Evolutionary conservation across 306 rosid species (phyloP), one percentile per base, ranked within the genome.

Genomic region (Acmispon strigosus): DNA sequence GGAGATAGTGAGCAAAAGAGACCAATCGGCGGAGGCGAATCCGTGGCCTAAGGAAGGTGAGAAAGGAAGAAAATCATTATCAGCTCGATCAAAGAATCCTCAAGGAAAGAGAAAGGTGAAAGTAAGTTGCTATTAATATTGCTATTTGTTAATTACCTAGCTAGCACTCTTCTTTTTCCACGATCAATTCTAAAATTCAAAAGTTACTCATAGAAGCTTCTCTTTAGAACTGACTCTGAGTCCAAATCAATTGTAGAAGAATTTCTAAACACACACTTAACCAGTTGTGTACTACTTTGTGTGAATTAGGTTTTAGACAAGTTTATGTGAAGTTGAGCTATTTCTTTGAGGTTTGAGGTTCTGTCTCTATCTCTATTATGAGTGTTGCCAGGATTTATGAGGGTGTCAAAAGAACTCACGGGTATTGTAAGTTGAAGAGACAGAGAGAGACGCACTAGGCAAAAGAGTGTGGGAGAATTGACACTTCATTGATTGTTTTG

Each of bases 31-130:
- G 45, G 75, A 16, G 74, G 52, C 16, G 50, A 51, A 73, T 56
- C 67, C 77, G 41, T 47, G 62, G 7, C 59, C 66, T 15, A 80
- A 76, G 61, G 74, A 66, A 66, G 76, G 56, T 42, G 83, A 71
- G 6, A 86, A 84, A 76, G 85, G 81, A 60, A 83, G 81, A 66
- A 92, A 81, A 74, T 81, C 87, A 19, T 79, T 86, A 9, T 73
- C 78, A 34, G 55, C 76, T 8, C 96, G 79, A 14, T 84, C 96
- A n/a, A 82, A 83, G 72, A 87, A 74, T 71, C 75, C 74, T 80
- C 97, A 80, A 10, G 92, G 89, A 62, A 94, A 89, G 83, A 77
- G 91, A 71, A 94, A 94, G 83, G 91, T 84, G 22, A 94, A 94
- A 96, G 98, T 88, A 49, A 72, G 11, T 75, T 56, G 22, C 10